These are phyloP conservation scores for Pisolithus sp. DNA, from an alignment of 768 basidiomycete species.

Conservation along the genomic window DNA sequence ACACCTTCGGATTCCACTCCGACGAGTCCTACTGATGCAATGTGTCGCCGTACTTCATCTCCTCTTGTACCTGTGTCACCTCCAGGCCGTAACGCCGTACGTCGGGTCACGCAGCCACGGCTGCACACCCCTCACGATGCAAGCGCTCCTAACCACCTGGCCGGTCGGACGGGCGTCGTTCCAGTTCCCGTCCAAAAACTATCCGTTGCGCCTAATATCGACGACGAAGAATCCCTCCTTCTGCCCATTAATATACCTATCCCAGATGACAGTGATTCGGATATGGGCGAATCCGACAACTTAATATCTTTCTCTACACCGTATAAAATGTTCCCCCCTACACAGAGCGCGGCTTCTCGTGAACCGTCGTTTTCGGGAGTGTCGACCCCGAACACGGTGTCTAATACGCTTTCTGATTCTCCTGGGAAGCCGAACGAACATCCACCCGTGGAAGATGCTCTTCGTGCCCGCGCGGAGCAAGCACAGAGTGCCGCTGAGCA, in stretches of 20 bases:
- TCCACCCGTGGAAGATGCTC: conserved; percentile 72
- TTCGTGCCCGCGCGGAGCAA: conserved; percentile 84
- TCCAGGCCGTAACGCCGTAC: conserved; percentile 29
- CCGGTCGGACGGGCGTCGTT: conserved; percentile 16
- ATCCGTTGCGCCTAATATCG: conserved; percentile 34
- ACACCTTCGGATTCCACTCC: conserved; percentile 37
- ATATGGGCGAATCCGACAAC: conserved; percentile 50
- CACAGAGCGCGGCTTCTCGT: conserved; percentile 34
- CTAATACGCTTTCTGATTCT: conserved; percentile 58
- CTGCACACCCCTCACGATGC: conserved; percentile 28
- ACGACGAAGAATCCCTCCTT: conserved; percentile 57
- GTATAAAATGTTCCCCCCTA: conserved; percentile 44
- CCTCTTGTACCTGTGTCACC: conserved; percentile 34
- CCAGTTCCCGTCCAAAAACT: conserved; percentile 39
- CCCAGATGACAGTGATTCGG: conserved; percentile 69
- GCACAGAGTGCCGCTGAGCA: conserved; percentile 90
- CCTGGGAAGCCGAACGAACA: conserved; percentile 35
- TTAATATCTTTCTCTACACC: conserved; percentile 69
- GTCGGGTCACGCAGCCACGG: conserved; percentile 34
- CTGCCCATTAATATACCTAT: conserved; percentile 69
- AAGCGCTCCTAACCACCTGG: conserved; percentile 14
- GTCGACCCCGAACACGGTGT: conserved; percentile 43
- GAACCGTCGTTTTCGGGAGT: conserved; percentile 44
- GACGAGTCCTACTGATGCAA: conserved; percentile 18
- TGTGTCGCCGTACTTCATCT: conserved; percentile 43